Evolutionary conservation across 1,284 basidiomycete species (phyloP), one percentile per base, ranked within the genome.

Genomic region (Thecaphora thlaspeos): DNA sequence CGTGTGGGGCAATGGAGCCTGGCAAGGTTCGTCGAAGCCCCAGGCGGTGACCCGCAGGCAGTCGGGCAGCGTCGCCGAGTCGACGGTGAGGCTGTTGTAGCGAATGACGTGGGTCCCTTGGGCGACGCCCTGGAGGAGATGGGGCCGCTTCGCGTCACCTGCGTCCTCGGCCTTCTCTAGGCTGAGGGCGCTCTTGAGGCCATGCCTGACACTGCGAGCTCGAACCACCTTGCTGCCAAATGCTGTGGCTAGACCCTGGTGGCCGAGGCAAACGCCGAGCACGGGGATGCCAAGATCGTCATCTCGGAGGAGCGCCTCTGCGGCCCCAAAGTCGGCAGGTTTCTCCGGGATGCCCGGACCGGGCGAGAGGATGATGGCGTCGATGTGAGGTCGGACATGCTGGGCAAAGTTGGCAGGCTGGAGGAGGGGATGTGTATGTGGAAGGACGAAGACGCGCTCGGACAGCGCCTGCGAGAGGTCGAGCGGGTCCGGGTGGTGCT

Each of bases 201-300:
- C 75, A 49, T 76, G 74, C 1, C 68, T 53, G 23, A 73, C 50
- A 40, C 55, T 55, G 37, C 40, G 34, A 39, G 69, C 52, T 9
- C 64, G 55, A 3, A 45, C 55, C 23, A 74, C 56, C 14, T 44
- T 48, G 0, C 86, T 91, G 12, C 91, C 91, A 63, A 84, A 86
- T 46, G 87, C 87, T 9, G 88, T 82, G 0, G 85, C 89, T 32
- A 97, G 83, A 54, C 91, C 93, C 77, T 97, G 94, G 49, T 93
- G 84, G 0, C 94, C 94, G 12, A 97, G 83, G 73, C 93, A 97
- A 3, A 97, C 87, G 2, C 90, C 90, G 56, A 93, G 88, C 39
- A 90, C 83, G 1, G 90, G 90, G 1, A 88, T 52, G 30, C 82
- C 49, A 14, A 62, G 51, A 4, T 38, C 43, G n/a, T 51, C 46